phyloP scores from a whole-genome alignment of 2,329 filamentous ascomycete genomes.

The Hymenoscyphus linearis region DNA sequence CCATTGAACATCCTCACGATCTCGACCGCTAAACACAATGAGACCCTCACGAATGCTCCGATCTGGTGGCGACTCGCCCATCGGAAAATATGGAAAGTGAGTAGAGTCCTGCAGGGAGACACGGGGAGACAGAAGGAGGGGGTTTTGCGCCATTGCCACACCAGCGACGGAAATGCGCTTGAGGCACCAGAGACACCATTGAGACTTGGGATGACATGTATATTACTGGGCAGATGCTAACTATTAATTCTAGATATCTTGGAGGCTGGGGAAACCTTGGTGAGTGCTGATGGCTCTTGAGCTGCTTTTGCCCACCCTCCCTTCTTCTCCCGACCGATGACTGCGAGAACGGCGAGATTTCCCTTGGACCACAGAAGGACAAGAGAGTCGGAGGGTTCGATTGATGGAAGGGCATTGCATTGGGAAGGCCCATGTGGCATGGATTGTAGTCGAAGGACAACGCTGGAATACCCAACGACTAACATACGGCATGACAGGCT shows the following conservation, averaged over 20 bases:
- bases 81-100: conserved; percentile 35
- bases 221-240: conserved; percentile 19
- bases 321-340: background rate
- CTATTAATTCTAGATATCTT: conserved; percentile 26
- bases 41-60: conserved; percentile 31
- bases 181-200: conserved; percentile 1
- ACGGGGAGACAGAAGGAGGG: conserved; percentile 9
- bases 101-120: conserved; percentile 13
- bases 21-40: conserved; percentile 27
- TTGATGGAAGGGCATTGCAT: background rate
- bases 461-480: conserved; percentile 5
- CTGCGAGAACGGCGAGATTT: background rate
- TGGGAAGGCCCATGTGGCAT: background rate
- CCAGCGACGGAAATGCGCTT: background rate
- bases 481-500: conserved; percentile 40
- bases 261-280: conserved; percentile 33
- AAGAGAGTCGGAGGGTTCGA: background rate
- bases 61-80: conserved; percentile 29
- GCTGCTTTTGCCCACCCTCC: background rate
- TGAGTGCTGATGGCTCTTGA: conserved; percentile 25
- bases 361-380: background rate
- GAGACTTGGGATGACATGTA: conserved; percentile 1
- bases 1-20: conserved; percentile 20
- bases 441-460: background rate
- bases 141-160: conserved; percentile 10